These are phyloP conservation scores for Musa troglodytarum DNA, from an alignment of 176 grass and related monocot genomes.

Conservation along the genomic window DNA sequence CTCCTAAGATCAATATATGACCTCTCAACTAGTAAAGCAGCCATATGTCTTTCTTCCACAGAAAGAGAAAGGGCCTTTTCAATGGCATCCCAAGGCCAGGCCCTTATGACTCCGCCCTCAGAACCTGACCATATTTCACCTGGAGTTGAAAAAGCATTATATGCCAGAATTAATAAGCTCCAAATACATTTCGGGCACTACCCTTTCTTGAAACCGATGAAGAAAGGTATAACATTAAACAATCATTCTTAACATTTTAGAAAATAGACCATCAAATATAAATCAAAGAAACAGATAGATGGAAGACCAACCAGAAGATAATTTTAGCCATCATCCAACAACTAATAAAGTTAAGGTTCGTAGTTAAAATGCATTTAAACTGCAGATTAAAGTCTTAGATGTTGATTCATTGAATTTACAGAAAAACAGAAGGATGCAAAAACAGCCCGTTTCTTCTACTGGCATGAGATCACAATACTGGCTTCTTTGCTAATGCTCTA, in stretches of 20 bases:
- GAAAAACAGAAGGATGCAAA: no score
- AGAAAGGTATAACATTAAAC: not conserved
- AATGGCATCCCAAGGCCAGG: conserved; percentile 87
- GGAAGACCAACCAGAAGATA: no score
- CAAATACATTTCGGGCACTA: not conserved
- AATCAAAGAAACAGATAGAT: no score
- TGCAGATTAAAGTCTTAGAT: no score
- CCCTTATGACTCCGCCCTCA: conserved; percentile 72
- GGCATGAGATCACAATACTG: no score
- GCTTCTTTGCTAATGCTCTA: no score
- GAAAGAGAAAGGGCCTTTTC: conserved; percentile 70
- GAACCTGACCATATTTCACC: conserved; percentile 96
- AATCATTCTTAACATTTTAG: not conserved
- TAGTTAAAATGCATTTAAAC: no score
- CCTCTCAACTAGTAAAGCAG: conserved; percentile 73
- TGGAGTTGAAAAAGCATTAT: conserved; percentile 37
- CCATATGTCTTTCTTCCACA: conserved; percentile 83
- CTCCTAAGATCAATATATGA: conserved; percentile 77
- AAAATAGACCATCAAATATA: not conserved
- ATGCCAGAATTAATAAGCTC: not conserved
- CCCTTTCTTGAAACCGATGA: not conserved
- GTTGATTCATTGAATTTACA: no score
- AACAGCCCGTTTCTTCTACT: no score
- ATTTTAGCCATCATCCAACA: no score
- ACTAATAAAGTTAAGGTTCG: no score